A percentile compares a stretch with the other conserved stretches of the same genome.
Conservation (phyloP, 768 basidiomycete species). For the Mycena amicta region DNA sequence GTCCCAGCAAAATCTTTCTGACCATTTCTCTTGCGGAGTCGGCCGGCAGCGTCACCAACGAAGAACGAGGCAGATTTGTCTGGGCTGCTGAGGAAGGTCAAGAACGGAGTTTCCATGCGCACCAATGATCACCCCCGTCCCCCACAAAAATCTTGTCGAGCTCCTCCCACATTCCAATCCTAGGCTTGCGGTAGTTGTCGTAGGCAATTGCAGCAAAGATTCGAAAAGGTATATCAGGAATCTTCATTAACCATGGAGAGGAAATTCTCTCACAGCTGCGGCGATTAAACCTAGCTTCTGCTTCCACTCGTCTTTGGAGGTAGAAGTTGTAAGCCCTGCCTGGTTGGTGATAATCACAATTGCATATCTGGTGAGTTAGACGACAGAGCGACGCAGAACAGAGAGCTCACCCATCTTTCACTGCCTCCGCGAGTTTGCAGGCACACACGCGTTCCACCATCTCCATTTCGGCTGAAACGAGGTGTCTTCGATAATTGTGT, state of each 20-base stretch:
- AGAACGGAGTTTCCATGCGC: background rate
- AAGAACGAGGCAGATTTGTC: conserved; percentile 56
- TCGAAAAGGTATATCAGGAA: conserved; percentile 60
- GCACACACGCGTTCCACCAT: conserved; percentile 60
- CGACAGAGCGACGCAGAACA: background rate
- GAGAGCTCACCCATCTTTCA: conserved; percentile 48
- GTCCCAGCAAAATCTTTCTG: conserved; percentile 57
- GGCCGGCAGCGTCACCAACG: conserved; percentile 73
- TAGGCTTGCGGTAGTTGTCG: conserved; percentile 59
- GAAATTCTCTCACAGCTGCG: conserved; percentile 35
- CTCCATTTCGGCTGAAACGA: conserved; percentile 23
- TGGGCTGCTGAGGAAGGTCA: conserved; percentile 31
- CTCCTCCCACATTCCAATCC: conserved; percentile 62
- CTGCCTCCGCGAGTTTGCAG: conserved; percentile 48
- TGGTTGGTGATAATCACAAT: conserved; percentile 71
- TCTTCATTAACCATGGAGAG: conserved; percentile 34
- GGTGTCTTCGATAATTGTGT: conserved; percentile 60
- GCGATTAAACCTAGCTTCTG: conserved; percentile 61
- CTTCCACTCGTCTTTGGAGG: conserved; percentile 50
- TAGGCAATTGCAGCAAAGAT: conserved; percentile 59
- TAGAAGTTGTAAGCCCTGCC: conserved; percentile 33
- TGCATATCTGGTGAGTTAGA: conserved; percentile 40
- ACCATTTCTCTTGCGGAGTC: conserved; percentile 23
- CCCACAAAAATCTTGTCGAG: conserved; percentile 50
- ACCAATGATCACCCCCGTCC: conserved; percentile 55